These are phyloP conservation scores for Coemansia sp. DNA, from an alignment of 192 early-diverging fungal species.

Conservation along the genomic window DNA sequence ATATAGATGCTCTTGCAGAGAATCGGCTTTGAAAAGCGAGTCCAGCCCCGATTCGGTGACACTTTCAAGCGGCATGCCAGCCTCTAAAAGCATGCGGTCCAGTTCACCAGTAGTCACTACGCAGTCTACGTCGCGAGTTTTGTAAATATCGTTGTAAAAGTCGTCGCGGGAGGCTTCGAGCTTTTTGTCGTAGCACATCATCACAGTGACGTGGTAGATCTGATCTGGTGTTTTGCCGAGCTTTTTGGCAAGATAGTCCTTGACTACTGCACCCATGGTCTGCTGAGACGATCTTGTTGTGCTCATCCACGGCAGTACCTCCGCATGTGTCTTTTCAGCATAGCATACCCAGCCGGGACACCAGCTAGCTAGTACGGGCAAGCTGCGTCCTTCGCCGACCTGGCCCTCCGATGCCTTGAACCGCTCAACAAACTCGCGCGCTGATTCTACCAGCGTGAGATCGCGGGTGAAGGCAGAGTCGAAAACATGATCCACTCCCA, in stretches of 20 bases:
- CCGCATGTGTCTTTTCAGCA: conserved; percentile 95
- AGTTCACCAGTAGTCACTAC: conserved; percentile 95
- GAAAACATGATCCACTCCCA: conserved; percentile 85
- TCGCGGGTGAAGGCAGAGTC: conserved; percentile 92
- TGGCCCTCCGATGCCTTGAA: conserved; percentile 55
- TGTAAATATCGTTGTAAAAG: conserved; percentile 81
- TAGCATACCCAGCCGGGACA: conserved; percentile 97
- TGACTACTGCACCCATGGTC: conserved; percentile 92
- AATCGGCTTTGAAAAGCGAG: conserved; percentile 51
- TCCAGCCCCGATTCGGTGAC: conserved; percentile 63
- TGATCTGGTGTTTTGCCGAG: conserved; percentile 66
- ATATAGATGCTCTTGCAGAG: conserved; percentile 43
- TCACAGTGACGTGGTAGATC: conserved; percentile 92
- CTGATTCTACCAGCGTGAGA: conserved; percentile 79
- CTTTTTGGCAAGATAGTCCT: conserved; percentile 74
- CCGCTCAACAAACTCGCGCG: conserved; percentile 85
- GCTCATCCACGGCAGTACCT: conserved; percentile 86
- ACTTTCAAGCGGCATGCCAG: conserved; percentile 53
- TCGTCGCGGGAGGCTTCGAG: conserved; percentile 93
- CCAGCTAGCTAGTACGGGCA: conserved; percentile 69
- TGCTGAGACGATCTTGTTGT: conserved; percentile 96
- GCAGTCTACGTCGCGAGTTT: conserved; percentile 93
- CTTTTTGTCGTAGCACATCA: conserved; percentile 99
- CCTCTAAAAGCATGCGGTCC: conserved; percentile 81
- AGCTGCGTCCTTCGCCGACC: conserved; percentile 14